phyloP scores from a whole-genome alignment of 2,329 filamentous ascomycete genomes.

The Tothia fuscella region DNA sequence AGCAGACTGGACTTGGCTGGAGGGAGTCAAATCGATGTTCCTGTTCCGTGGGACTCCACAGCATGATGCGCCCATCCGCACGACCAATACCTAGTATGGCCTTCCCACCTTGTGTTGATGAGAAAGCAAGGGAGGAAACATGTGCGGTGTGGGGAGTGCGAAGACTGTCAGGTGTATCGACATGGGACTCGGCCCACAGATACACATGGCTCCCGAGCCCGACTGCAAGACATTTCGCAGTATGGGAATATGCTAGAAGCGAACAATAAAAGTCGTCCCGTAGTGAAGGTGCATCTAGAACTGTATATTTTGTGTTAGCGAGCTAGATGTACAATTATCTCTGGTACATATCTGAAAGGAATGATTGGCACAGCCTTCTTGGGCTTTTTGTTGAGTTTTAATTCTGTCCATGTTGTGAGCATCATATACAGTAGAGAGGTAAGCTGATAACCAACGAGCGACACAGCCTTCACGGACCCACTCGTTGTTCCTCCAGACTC shows the following conservation, averaged over 20 bases:
- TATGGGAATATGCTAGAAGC: slow-evolving; percentile 70
- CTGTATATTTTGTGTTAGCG: slow-evolving; percentile 33
- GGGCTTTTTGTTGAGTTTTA: slow-evolving; percentile 18
- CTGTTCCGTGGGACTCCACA: slow-evolving; percentile 66
- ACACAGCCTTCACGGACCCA: slow-evolving; percentile 26
- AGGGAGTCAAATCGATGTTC: slow-evolving; percentile 61
- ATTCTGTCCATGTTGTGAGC: slow-evolving; percentile 16
- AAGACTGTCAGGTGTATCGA: slow-evolving; percentile 44
- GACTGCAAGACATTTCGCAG: slow-evolving; percentile 66
- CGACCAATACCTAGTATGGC: slow-evolving; percentile 78
- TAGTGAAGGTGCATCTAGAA: slow-evolving; percentile 79
- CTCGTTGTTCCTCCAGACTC: slow-evolving; percentile 29
- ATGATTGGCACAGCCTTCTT: slow-evolving; percentile 47
- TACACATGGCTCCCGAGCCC: slow-evolving; percentile 71
- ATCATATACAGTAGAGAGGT: slow-evolving; percentile 13
- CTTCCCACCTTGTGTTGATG: slow-evolving; percentile 61
- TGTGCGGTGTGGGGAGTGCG: slow-evolving; percentile 39
- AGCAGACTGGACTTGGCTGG: slow-evolving; percentile 63
- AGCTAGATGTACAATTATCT: background rate
- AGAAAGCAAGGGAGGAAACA: slow-evolving; percentile 83
- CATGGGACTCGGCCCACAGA: slow-evolving; percentile 74
- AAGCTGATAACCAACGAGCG: background rate
- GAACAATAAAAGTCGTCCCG: slow-evolving; percentile 95
- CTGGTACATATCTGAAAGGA: slow-evolving; percentile 58
- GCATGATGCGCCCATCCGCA: slow-evolving; percentile 60